These are phyloP conservation scores for Neonectria magnoliae DNA, from an alignment of 2,329 filamentous ascomycete species.

Conservation along the genomic window DNA sequence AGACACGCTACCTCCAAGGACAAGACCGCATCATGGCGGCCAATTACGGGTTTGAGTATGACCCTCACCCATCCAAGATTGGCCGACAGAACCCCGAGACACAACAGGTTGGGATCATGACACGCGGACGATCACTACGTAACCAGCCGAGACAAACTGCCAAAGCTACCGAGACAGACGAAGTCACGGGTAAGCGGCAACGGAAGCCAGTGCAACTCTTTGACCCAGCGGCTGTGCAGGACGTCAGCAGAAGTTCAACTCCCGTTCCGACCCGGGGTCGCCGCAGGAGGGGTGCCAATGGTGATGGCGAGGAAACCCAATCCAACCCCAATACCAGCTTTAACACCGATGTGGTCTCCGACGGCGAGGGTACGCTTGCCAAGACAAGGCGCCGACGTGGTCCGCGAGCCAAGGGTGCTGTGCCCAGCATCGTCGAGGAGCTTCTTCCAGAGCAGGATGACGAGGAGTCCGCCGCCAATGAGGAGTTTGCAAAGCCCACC, in stretches of 20 bases:
- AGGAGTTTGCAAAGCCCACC: conserved; percentile 35
- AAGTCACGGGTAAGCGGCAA: conserved; percentile 63
- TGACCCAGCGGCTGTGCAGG: conserved; percentile 61
- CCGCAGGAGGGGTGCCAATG: conserved; percentile 46
- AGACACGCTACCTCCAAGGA: conserved; percentile 58
- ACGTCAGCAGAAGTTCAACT: conserved; percentile 62
- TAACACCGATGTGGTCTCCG: conserved; percentile 47
- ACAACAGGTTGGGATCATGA: conserved; percentile 62
- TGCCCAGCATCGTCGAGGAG: conserved; percentile 41
- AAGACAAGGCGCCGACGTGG: conserved; percentile 47
- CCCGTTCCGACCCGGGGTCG: conserved; percentile 52
- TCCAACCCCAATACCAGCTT: conserved; percentile 45
- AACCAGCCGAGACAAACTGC: conserved; percentile 67
- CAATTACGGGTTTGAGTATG: conserved; percentile 70
- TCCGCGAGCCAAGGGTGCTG: conserved; percentile 39
- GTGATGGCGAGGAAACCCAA: conserved; percentile 42
- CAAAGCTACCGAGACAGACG: conserved; percentile 65
- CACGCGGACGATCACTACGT: conserved; percentile 62
- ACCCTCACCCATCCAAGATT: conserved; percentile 65
- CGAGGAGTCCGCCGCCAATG: conserved; percentile 32
- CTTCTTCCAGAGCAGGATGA: conserved; percentile 30
- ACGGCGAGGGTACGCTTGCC: conserved; percentile 42
- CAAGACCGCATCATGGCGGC: conserved; percentile 69
- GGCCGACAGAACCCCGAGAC: conserved; percentile 68
- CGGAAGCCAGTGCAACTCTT: conserved; percentile 62